Conservation (phyloP, 306 rosid species). For the Luffa acutangula region DNA sequence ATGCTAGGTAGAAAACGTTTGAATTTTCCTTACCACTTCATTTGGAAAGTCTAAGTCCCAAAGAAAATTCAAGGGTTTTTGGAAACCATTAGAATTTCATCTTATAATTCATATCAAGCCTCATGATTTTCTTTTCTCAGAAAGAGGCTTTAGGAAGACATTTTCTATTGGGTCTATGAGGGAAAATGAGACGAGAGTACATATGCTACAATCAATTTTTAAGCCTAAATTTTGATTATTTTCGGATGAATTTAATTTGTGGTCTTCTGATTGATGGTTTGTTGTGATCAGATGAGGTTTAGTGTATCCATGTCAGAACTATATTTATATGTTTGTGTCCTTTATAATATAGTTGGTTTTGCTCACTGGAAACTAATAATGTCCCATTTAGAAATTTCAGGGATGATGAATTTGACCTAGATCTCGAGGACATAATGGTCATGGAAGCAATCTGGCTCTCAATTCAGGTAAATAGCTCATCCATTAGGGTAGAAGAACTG, state of each 20-base stretch:
- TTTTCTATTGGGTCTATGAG: background rate
- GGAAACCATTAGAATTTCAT: background rate
- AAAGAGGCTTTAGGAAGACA: background rate
- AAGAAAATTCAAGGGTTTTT: background rate
- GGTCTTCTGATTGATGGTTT: background rate
- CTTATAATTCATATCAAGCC: background rate
- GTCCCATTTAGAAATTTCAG: slow-evolving; percentile 30
- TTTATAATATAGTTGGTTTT: background rate
- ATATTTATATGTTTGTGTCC: background rate
- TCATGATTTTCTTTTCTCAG: background rate
- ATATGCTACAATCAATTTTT: background rate
- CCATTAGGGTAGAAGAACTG: background rate
- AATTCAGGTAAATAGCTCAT: slow-evolving; percentile 49
- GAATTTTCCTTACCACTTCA: background rate
- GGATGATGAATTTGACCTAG: slow-evolving; percentile 84
- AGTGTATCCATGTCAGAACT: background rate
- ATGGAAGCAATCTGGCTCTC: slow-evolving; percentile 99
- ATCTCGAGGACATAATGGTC: slow-evolving; percentile 97
- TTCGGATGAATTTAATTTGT: background rate
- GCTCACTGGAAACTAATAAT: background rate
- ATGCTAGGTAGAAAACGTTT: background rate
- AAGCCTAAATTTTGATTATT: background rate
- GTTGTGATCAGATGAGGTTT: background rate
- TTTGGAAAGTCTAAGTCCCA: background rate
- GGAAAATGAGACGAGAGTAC: background rate